Evolutionary conservation across 2,329 filamentous ascomycete genomes (phyloP).

Genomic region (Stachybotrys chlorohalonatus): DNA sequence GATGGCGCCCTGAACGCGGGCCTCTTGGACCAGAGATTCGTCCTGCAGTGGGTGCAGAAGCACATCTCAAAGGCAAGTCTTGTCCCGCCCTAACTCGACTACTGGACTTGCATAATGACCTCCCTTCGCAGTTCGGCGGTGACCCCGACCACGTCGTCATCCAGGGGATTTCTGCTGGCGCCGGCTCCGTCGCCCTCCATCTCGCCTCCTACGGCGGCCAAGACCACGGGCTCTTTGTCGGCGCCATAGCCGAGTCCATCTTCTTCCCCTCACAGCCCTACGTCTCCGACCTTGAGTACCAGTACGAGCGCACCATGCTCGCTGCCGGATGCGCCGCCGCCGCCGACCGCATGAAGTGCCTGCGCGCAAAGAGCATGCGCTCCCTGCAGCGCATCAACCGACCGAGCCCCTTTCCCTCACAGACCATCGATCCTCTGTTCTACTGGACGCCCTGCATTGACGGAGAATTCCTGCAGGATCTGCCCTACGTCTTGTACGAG

Average conservation of each 20-base stretch:
- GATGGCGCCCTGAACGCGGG: conserved; percentile 55
- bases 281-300: conserved; percentile 35
- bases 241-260: conserved; percentile 35
- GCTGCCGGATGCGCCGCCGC: conserved; percentile 25
- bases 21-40: conserved; percentile 52
- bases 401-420: conserved; percentile 28
- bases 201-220: conserved; percentile 36
- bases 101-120: neutral
- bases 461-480: conserved; percentile 32
- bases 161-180: conserved; percentile 53
- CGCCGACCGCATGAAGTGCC: conserved; percentile 28
- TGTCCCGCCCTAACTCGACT: neutral
- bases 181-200: conserved; percentile 47
- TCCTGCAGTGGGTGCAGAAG: conserved; percentile 51
- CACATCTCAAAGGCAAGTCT: conserved; percentile 39
- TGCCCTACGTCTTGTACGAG: conserved; percentile 30
- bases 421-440: conserved; percentile 27
- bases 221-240: conserved; percentile 35
- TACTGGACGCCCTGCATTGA: conserved; percentile 44
- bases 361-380: conserved; percentile 24
- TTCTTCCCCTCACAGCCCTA: conserved; percentile 41
- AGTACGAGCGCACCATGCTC: conserved; percentile 29
- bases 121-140: conserved; percentile 40
- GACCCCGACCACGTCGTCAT: conserved; percentile 50
- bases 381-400: conserved; percentile 31